Percentiles rank a stretch among this genome's conserved stretches.
Conservation (phyloP, 371 early-diverging fungal genomes). For the Lichtheimia ramosa region DNA sequence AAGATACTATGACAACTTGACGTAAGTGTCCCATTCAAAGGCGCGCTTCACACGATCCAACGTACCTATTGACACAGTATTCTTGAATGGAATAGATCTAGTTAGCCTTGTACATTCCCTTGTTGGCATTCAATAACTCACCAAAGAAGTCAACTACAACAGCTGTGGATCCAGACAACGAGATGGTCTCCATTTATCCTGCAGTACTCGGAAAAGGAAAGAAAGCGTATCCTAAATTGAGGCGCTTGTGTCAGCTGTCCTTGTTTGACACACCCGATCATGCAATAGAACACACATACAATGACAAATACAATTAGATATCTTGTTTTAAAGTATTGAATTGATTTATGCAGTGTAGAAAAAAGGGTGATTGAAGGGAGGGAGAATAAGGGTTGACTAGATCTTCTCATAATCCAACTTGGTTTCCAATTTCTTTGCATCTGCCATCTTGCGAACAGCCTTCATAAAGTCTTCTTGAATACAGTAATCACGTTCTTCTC, state of each 20-base stretch:
- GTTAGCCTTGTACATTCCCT: no score
- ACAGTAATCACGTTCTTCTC: conserved; percentile 98
- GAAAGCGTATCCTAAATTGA: no score
- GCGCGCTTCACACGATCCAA: background rate
- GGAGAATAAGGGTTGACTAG: conserved; percentile 25
- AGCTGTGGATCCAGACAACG: conserved; percentile 14
- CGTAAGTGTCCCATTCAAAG: background rate
- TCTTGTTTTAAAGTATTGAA: no score
- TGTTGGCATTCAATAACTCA: conserved; percentile 1
- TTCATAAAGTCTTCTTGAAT: conserved; percentile 99
- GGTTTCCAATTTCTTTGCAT: conserved; percentile 98
- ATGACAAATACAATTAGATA: no score
- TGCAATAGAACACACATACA: background rate
- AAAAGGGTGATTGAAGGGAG: background rate
- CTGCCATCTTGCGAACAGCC: conserved; percentile 98
- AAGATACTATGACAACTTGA: conserved; percentile 63
- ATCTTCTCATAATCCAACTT: conserved; percentile 96
- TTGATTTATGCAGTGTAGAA: background rate
- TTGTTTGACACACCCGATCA: background rate
- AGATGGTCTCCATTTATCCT: conserved; percentile 12
- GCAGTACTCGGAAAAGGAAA: no score
- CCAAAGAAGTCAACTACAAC: conserved; percentile 26
- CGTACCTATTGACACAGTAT: conserved; percentile 79
- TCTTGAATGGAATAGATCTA: conserved; percentile 23
- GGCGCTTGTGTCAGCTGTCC: no score